phyloP scores from a whole-genome alignment of 202 grass and related monocot species.

The Bolboschoenoplectus hybrid region DNA sequence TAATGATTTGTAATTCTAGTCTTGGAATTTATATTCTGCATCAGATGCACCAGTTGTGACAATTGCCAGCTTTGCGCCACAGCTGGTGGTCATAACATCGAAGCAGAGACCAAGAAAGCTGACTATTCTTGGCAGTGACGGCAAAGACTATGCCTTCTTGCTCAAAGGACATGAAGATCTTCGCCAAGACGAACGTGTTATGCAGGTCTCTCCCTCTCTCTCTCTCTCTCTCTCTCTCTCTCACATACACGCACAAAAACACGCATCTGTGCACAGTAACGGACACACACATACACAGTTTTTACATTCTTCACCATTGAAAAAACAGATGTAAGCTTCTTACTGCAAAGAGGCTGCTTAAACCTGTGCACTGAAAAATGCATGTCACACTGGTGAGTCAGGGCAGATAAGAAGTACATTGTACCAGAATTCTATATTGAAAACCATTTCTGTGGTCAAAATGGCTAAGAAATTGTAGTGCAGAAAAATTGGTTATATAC shows the following conservation, averaged over 20 bases:
- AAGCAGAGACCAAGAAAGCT: slow-evolving; percentile 96
- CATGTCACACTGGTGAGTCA: neutral
- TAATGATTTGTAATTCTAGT: slow-evolving; percentile 12
- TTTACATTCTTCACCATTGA: neutral
- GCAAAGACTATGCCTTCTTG: slow-evolving; percentile 94
- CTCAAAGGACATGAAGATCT: slow-evolving; percentile 99
- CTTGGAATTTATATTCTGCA: slow-evolving; percentile 24
- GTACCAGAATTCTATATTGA: neutral
- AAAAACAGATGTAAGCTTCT: neutral
- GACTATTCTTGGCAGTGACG: slow-evolving; percentile 92
- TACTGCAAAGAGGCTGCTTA: slow-evolving; percentile 4
- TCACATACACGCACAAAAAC: neutral
- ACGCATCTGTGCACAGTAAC: neutral
- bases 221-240: neutral
- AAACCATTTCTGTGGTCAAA: neutral
- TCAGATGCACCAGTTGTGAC: slow-evolving; percentile 84
- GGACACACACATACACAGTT: neutral
- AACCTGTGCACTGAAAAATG: neutral
- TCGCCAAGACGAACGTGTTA: slow-evolving; percentile 98
- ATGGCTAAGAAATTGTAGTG: neutral
- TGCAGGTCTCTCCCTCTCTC: slow-evolving; percentile 74
- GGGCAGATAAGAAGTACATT: neutral
- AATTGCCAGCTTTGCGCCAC: slow-evolving; percentile 87
- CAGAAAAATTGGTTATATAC: neutral
- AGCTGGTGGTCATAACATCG: slow-evolving; percentile 90